Conservation (phyloP, 1,284 basidiomycete genomes). For the Rhodotorula sp. region DNA sequence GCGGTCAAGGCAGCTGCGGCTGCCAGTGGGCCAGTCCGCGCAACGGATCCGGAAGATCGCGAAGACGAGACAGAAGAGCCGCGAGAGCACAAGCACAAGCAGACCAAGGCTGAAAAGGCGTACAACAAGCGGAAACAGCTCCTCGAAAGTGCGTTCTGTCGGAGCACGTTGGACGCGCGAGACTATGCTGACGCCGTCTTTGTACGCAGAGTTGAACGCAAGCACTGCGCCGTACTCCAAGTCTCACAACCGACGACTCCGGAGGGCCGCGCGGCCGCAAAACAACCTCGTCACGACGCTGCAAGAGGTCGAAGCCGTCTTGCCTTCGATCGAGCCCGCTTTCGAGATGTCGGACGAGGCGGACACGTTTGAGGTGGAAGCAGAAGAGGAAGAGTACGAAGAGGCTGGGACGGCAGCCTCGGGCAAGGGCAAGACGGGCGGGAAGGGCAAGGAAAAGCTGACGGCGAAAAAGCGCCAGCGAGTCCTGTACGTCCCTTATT, state of each 20-base stretch:
- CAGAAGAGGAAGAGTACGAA: constrained; percentile 53
- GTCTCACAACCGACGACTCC: constrained; percentile 67
- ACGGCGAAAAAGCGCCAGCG: constrained; percentile 65
- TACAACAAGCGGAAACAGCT: constrained; percentile 66
- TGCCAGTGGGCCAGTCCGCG: neutral
- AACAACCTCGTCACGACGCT: constrained; percentile 61
- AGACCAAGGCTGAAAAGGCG: constrained; percentile 69
- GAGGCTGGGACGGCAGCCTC: constrained; percentile 24
- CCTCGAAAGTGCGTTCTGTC: constrained; percentile 57
- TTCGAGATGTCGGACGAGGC: constrained; percentile 51
- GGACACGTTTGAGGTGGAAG: constrained; percentile 44
- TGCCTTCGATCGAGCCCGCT: constrained; percentile 51
- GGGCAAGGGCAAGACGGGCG: constrained; percentile 39
- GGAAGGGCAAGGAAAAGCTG: constrained; percentile 58
- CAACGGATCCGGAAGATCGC: neutral
- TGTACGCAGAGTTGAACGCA: constrained; percentile 58
- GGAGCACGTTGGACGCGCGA: constrained; percentile 36
- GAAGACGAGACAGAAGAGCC: neutral
- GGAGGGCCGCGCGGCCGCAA: constrained; percentile 65
- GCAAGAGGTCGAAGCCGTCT: constrained; percentile 60
- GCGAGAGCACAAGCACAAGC: neutral
- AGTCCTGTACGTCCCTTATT: constrained; percentile 60
- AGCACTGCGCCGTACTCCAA: constrained; percentile 66
- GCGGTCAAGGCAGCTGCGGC: constrained; percentile 5
- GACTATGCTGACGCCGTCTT: neutral